Evolutionary conservation across 2,329 filamentous ascomycete genomes (phyloP).

Genomic region (Neopestalotiopsis sp.): DNA sequence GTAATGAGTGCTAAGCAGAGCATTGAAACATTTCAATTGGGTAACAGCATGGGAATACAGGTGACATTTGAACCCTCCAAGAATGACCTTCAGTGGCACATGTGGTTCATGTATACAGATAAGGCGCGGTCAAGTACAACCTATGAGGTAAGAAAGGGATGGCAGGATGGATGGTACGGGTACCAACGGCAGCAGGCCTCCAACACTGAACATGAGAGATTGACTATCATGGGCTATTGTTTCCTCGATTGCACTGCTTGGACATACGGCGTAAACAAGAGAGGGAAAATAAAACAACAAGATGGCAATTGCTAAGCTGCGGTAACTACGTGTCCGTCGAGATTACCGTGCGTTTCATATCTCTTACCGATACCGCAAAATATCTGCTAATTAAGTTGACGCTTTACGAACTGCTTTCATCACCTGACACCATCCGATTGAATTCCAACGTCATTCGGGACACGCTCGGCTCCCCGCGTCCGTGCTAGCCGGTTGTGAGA

Average conservation of each 20-base stretch:
- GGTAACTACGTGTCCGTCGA: not conserved
- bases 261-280: not conserved
- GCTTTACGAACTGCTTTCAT: slow-evolving; percentile 7
- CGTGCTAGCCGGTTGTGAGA: not conserved
- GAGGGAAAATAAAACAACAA: not conserved
- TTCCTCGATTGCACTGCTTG: not conserved
- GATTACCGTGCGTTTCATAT: not conserved
- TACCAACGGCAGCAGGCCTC: not conserved
- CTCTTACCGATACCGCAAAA: not conserved
- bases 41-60: too few species aligned
- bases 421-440: slow-evolving; percentile 13
- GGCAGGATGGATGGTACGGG: not conserved
- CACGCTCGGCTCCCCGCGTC: slow-evolving; percentile 11
- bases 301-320: not conserved
- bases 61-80: too few species aligned
- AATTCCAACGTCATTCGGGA: slow-evolving; percentile 16
- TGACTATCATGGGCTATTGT: not conserved
- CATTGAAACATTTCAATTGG: too few species aligned
- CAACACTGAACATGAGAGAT: not conserved
- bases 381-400: slow-evolving; percentile 11
- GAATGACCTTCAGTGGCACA: too few species aligned
- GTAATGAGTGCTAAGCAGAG: not conserved
- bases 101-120: too few species aligned
- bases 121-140: too few species aligned
- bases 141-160: not conserved